A percentile compares a stretch with the other conserved stretches of the same genome.
phyloP scores from a whole-genome alignment of 768 basidiomycete species.

The Hygrophorus russula region DNA sequence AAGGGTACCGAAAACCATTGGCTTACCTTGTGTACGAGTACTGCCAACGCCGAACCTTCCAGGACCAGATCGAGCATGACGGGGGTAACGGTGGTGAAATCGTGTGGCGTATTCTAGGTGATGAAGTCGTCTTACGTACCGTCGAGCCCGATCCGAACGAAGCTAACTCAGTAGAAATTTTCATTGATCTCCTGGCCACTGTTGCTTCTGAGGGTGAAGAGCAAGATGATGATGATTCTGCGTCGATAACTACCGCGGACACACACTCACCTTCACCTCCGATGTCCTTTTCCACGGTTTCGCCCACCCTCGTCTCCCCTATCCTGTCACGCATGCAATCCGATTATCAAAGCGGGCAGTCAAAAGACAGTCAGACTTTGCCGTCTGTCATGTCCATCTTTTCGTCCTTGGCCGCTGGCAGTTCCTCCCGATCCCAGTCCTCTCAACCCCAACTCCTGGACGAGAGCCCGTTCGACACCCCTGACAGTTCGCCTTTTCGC shows the following conservation, averaged over 20 bases:
- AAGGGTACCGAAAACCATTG: slow-evolving; percentile 43
- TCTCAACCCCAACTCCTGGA: slow-evolving; percentile 30
- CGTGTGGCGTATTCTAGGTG: slow-evolving; percentile 53
- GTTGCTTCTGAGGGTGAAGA: slow-evolving; percentile 24
- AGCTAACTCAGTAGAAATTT: slow-evolving; percentile 7
- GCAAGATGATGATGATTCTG: slow-evolving; percentile 31
- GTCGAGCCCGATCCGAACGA: slow-evolving; percentile 25
- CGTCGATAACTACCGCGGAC: slow-evolving; percentile 27
- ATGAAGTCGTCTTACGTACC: slow-evolving; percentile 51
- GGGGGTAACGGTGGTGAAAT: slow-evolving; percentile 25
- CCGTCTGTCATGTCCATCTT: slow-evolving; percentile 55
- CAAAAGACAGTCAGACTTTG: slow-evolving; percentile 19
- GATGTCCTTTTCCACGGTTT: slow-evolving; percentile 13
- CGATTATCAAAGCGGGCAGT: slow-evolving; percentile 17
- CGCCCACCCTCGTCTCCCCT: slow-evolving; percentile 36
- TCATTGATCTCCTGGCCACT: slow-evolving; percentile 30
- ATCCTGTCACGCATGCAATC: slow-evolving; percentile 40
- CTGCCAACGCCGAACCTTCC: slow-evolving; percentile 24
- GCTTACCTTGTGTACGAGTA: slow-evolving; percentile 45
- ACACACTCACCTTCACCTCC: slow-evolving; percentile 25
- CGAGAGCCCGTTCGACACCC: slow-evolving; percentile 19
- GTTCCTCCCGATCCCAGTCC: slow-evolving; percentile 47
- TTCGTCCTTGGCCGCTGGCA: slow-evolving; percentile 46
- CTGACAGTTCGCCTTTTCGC: slow-evolving; percentile 14
- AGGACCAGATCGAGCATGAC: slow-evolving; percentile 14